Evolutionary conservation across 768 basidiomycete species (phyloP).

Genomic region (Tremella yokohamensis): DNA sequence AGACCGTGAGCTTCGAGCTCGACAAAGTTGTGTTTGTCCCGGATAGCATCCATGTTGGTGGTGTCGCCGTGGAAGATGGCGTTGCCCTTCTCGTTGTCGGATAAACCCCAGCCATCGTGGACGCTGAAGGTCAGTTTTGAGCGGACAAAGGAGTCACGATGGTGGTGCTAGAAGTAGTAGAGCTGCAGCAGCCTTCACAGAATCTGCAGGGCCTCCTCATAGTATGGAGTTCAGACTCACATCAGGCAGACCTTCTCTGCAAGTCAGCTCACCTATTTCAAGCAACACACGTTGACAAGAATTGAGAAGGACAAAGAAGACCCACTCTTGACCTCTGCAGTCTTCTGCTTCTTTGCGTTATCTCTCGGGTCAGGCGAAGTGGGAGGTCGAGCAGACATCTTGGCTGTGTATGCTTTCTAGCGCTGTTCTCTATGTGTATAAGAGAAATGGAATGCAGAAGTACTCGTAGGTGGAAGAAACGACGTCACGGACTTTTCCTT

Average conservation of each 20-base stretch:
- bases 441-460: no score
- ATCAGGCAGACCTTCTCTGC: constrained; percentile 82
- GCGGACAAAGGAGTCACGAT: neutral
- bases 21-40: constrained; percentile 68
- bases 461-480: no score
- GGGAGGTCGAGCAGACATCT: constrained; percentile 11
- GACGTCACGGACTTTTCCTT: no score
- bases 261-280: neutral
- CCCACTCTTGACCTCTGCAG: constrained; percentile 40
- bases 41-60: constrained; percentile 83
- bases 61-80: constrained; percentile 82
- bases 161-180: neutral
- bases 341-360: constrained; percentile 48
- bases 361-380: constrained; percentile 29
- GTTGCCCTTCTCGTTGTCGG: constrained; percentile 67
- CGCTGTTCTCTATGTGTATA: no score
- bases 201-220: neutral
- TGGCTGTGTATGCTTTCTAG: neutral
- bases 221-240: constrained; percentile 54
- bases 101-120: constrained; percentile 93
- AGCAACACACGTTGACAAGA: neutral
- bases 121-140: constrained; percentile 54
- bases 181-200: constrained; percentile 5
- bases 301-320: neutral
- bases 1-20: constrained; percentile 78